Conservation (phyloP, 2,329 filamentous ascomycete species). For the Sclerotinia glacialis region DNA sequence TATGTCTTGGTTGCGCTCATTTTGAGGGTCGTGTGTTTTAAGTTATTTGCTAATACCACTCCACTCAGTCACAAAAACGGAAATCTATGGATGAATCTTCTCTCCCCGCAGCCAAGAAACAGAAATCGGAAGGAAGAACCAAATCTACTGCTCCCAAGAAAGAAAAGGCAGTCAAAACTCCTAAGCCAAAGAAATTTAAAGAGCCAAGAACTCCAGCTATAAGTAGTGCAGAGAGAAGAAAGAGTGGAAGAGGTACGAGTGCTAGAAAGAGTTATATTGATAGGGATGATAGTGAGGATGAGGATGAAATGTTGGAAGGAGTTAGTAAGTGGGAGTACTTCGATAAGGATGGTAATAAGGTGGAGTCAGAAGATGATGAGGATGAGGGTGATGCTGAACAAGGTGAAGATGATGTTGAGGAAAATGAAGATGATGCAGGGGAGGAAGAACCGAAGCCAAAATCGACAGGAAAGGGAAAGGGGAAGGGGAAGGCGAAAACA, state of each 20-base stretch:
- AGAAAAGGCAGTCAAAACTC: constrained; percentile 31
- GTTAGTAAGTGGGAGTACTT: constrained; percentile 41
- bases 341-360: constrained; percentile 41
- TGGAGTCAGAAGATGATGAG: constrained; percentile 36
- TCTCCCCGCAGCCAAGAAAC: constrained; percentile 29
- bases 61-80: constrained; percentile 36
- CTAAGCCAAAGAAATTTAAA: constrained; percentile 35
- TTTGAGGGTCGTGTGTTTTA: neutral
- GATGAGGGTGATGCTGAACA: constrained; percentile 24
- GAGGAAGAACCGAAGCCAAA: constrained; percentile 24
- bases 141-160: constrained; percentile 35
- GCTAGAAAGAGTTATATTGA: constrained; percentile 41
- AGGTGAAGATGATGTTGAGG: constrained; percentile 21
- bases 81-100: constrained; percentile 33
- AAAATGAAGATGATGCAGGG: constrained; percentile 21
- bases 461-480: neutral
- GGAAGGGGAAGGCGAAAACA: neutral
- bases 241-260: constrained; percentile 42
- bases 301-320: constrained; percentile 41
- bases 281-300: constrained; percentile 44
- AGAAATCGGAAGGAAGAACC: constrained; percentile 28
- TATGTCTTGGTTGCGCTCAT: constrained; percentile 31
- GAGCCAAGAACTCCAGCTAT: constrained; percentile 25
- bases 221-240: constrained; percentile 37
- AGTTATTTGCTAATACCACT: constrained; percentile 16